Percentiles rank a stretch among this genome's conserved stretches.
Evolutionary conservation across 371 early-diverging fungal species (phyloP).

Genomic region (Mortierella sp.): DNA sequence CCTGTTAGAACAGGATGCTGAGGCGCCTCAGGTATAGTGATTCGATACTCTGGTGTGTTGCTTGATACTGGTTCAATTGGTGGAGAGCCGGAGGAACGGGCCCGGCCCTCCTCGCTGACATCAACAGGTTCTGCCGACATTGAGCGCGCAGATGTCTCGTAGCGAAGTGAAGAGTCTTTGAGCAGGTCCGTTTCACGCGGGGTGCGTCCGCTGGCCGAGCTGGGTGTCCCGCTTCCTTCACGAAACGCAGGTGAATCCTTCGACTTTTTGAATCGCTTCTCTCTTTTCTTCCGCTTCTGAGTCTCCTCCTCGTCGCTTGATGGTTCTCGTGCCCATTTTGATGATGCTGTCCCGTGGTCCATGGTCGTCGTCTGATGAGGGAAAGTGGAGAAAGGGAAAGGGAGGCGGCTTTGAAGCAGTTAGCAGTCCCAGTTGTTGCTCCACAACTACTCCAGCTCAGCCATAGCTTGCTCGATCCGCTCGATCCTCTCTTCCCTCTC

Average conservation of each 20-base stretch:
- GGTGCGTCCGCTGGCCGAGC: constrained; percentile 14
- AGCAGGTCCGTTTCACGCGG: constrained; percentile 17
- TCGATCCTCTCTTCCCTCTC: too few species aligned
- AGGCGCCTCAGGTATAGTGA: constrained; percentile 35
- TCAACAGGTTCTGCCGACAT: constrained; percentile 6
- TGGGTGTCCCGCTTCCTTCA: constrained; percentile 39
- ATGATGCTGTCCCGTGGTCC: constrained; percentile 42
- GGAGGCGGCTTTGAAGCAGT: too few species aligned
- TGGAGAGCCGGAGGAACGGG: constrained; percentile 1
- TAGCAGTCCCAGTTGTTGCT: too few species aligned
- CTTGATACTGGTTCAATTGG: background rate
- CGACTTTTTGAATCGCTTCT: constrained; percentile 41
- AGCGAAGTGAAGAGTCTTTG: constrained; percentile 6
- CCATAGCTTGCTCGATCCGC: too few species aligned
- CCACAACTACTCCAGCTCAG: too few species aligned
- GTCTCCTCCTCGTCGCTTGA: constrained; percentile 50
- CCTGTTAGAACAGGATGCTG: constrained; percentile 56
- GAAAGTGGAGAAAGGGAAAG: too few species aligned
- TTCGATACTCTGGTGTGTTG: constrained; percentile 24
- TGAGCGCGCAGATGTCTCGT: constrained; percentile 8
- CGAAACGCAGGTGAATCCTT: constrained; percentile 39
- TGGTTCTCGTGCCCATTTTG: constrained; percentile 49
- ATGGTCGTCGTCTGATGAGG: constrained; percentile 22
- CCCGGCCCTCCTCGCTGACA: background rate
- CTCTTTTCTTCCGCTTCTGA: constrained; percentile 20